These are phyloP conservation scores for Ogataea siamensis DNA, from an alignment of 805 yeast species.

Conservation along the genomic window DNA sequence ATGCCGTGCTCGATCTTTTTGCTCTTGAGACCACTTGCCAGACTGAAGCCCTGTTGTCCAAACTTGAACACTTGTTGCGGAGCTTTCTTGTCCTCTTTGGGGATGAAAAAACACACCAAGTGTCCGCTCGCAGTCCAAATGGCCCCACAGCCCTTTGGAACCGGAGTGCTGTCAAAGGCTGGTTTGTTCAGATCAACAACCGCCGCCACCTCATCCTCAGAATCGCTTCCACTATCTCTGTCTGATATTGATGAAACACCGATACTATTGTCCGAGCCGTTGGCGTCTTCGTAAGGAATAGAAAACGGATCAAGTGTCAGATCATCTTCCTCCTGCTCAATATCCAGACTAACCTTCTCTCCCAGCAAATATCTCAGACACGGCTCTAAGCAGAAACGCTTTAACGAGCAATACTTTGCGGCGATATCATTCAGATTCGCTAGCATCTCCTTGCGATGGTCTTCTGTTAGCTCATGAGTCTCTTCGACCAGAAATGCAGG, in stretches of 20 bases:
- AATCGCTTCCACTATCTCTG: slow-evolving; percentile 19
- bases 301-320: slow-evolving; percentile 31
- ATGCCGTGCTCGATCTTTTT: slow-evolving; percentile 26
- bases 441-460: slow-evolving; percentile 50
- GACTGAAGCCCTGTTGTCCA: slow-evolving; percentile 54
- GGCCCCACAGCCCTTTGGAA: slow-evolving; percentile 94
- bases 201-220: slow-evolving; percentile 26
- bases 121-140: slow-evolving; percentile 79
- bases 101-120: slow-evolving; percentile 77
- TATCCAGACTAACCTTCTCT: slow-evolving; percentile 57
- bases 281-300: slow-evolving; percentile 31
- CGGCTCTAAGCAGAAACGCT: slow-evolving; percentile 74
- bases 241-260: slow-evolving; percentile 20
- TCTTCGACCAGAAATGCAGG: slow-evolving; percentile 73
- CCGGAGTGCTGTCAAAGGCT: slow-evolving; percentile 74
- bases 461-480: slow-evolving; percentile 61
- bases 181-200: slow-evolving; percentile 22
- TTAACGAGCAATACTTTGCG: slow-evolving; percentile 50
- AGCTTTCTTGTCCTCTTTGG: slow-evolving; percentile 45
- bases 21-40: slow-evolving; percentile 31
- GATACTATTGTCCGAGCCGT: slow-evolving; percentile 26
- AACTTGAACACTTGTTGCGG: slow-evolving; percentile 43
- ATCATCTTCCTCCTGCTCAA: slow-evolving; percentile 30
- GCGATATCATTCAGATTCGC: slow-evolving; percentile 54
- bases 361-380: slow-evolving; percentile 78